A percentile compares a stretch with the other conserved stretches of the same genome.
Conservation (phyloP, 805 yeast species). For the Kodamaea sagamina region DNA sequence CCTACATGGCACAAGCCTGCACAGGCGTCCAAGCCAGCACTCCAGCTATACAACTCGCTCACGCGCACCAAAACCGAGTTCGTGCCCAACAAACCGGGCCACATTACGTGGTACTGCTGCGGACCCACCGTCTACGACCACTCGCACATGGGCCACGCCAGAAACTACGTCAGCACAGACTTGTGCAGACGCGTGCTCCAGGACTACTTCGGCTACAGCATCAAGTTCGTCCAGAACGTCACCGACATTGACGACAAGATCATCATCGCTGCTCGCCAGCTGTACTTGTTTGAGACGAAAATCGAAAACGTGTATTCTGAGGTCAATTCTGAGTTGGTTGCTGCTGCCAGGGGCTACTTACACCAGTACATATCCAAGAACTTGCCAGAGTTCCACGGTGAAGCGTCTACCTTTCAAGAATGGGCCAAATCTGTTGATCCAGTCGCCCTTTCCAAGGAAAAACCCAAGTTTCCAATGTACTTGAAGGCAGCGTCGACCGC, state of each 20-base stretch:
- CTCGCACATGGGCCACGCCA: slow-evolving; percentile 97
- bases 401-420: slow-evolving; percentile 38
- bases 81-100: slow-evolving; percentile 62
- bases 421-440: slow-evolving; percentile 59
- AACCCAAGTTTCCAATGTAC: slow-evolving; percentile 90
- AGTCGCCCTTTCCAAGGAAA: slow-evolving; percentile 48
- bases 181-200: slow-evolving; percentile 86
- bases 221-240: slow-evolving; percentile 90
- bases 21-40: slow-evolving; percentile 23
- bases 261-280: slow-evolving; percentile 91
- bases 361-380: slow-evolving; percentile 53
- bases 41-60: slow-evolving; percentile 78
- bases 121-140: slow-evolving; percentile 98
- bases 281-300: slow-evolving; percentile 70
- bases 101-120: slow-evolving; percentile 93
- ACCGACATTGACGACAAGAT: slow-evolving; percentile 99
- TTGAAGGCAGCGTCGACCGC: slow-evolving; percentile 62
- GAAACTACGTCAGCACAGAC: slow-evolving; percentile 94
- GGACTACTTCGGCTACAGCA: slow-evolving; percentile 88
- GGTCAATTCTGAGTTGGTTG: slow-evolving; percentile 38
- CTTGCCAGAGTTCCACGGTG: slow-evolving; percentile 45
- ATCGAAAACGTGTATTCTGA: slow-evolving; percentile 28
- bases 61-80: slow-evolving; percentile 81
- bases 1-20: slow-evolving; percentile 2
- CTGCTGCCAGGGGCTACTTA: slow-evolving; percentile 47